Evolutionary conservation across 257 asterid genomes (phyloP).

Genomic region (Solanum appendiculatum): DNA sequence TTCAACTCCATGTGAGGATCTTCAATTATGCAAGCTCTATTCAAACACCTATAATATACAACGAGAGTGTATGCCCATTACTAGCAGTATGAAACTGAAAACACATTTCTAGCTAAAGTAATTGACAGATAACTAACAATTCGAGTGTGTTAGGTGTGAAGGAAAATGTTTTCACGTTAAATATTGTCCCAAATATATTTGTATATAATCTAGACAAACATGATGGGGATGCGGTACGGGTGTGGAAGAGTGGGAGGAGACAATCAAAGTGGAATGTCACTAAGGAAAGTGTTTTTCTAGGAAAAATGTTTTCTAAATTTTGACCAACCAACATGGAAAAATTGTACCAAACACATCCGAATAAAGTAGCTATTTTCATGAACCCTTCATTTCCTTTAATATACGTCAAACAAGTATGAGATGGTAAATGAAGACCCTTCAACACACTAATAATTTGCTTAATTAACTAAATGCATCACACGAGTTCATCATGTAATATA

Average conservation of each 20-base stretch:
- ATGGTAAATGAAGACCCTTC: not conserved
- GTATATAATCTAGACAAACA: not conserved
- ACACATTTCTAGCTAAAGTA: not conserved
- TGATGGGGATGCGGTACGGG: not conserved
- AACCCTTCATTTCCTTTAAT: not conserved
- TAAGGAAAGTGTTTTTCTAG: not conserved
- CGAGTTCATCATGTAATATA: not conserved
- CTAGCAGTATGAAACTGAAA: not conserved
- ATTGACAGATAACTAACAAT: not conserved
- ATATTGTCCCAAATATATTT: no score
- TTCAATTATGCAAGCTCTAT: conserved; percentile 10
- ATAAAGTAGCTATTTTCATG: not conserved
- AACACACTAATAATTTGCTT: not conserved
- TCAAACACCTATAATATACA: conserved; percentile 5
- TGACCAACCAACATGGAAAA: not conserved
- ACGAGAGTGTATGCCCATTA: not conserved
- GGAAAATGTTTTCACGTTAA: not conserved
- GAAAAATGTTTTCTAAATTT: not conserved
- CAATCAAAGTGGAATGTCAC: not conserved
- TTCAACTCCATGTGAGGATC: conserved; percentile 3
- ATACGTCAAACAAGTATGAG: not conserved
- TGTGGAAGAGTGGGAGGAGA: not conserved
- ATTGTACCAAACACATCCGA: not conserved
- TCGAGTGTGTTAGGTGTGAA: not conserved
- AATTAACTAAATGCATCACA: not conserved